Base-by-base conservation (phyloP, 306 rosid species). In the Macrotyloma uniflorum region DNA sequence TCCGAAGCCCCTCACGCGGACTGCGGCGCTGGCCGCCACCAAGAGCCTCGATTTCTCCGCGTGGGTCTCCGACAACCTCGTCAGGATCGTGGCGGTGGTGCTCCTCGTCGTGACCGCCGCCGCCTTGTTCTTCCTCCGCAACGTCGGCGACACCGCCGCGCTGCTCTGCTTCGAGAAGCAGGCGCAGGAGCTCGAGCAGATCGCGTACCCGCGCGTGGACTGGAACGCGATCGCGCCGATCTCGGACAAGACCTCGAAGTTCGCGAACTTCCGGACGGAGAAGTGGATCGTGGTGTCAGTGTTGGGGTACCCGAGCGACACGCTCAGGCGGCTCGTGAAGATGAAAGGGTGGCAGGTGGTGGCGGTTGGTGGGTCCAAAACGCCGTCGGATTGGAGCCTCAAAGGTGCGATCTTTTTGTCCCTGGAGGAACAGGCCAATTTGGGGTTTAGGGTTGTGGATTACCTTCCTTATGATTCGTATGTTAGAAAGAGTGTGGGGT, bases 371-470 rank as follows among this genome's bases (percentile, higher is more conserved):
- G 86, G 85, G 65, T 90, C 97, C 20, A 75, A 70, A 14, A 96
- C 99, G 70, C 99, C 98, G 50, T 70, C 91, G 28, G 98, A 93
- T 85, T 96, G 99, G 99, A 62, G 32, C 3, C 87, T 96, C 20
- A 96, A 96, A 85, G 98, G 99, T 85, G 91, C 94, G 40, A 90
- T 96, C 74, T 96, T 79, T 73, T 85, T 96, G 86, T 96, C 99
- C 9, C 80, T 96, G 46, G 96, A 96, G n/a, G 82, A 88, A 16
- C 98, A 93, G 30, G 90, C 93, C 18, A 83, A 74, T 72, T 84
- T 96, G 87, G 98, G 94, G 57, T 96, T 90, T 83, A 84, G 99
- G 74, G 93, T 96, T 55, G 89, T 91, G 54, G 97, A 93, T 77
- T 90, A 69, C 54, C 83, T 96, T 80, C 98, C 98, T 68, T 96